phyloP scores from a whole-genome alignment of 495 filamentous ascomycete species.

The Hypoxylon crocopeplum region DNA sequence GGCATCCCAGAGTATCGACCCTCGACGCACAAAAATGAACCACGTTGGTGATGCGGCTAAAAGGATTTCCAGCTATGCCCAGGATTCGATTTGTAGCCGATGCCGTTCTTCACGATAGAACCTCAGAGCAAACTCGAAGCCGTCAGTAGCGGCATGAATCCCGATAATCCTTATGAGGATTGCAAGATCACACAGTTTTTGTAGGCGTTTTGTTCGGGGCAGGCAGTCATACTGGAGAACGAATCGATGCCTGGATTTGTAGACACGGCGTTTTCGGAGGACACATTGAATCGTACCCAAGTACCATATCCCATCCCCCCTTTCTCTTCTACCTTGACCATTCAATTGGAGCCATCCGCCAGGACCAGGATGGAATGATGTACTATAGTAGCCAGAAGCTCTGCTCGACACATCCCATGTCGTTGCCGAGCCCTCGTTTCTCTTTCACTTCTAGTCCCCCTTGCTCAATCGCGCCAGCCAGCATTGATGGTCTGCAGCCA shows the following conservation, averaged over 20 bases:
- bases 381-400: conserved; percentile 34
- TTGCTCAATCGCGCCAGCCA: conserved; percentile 20
- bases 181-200: conserved; percentile 8
- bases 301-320: too few species aligned
- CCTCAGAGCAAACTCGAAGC: neutral
- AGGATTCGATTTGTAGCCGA: too few species aligned
- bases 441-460: conserved; percentile 14
- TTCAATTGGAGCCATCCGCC: conserved; percentile 2
- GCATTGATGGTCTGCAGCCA: conserved; percentile 22
- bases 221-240: neutral
- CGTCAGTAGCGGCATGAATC: neutral
- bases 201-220: conserved; percentile 12
- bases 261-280: conserved; percentile 14
- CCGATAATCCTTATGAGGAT: neutral
- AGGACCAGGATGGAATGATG: conserved; percentile 22
- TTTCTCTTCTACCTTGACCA: conserved; percentile 11
- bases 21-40: neutral
- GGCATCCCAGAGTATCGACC: neutral
- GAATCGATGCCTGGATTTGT: conserved; percentile 1
- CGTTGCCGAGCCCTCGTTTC: conserved; percentile 5
- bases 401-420: conserved; percentile 10
- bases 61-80: too few species aligned
- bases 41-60: too few species aligned
- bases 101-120: neutral
- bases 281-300: too few species aligned